A percentile compares a stretch with the other conserved stretches of the same genome.
phyloP scores from a whole-genome alignment of 2,329 filamentous ascomycete species.

The Exophiala phaeomuriformis region DNA sequence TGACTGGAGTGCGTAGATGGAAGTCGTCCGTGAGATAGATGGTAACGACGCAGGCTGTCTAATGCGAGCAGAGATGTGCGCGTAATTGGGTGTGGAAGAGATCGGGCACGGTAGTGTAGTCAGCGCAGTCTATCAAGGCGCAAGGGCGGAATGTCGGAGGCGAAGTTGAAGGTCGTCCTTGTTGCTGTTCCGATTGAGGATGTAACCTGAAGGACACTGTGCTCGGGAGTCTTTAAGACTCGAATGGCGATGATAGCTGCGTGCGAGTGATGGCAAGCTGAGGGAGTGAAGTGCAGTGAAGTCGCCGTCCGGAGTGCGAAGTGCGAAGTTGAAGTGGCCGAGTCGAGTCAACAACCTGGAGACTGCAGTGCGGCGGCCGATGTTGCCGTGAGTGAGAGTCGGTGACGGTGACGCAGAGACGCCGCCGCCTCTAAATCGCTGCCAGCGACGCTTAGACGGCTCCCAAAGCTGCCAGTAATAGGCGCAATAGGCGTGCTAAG shows the following conservation, averaged over 20 bases:
- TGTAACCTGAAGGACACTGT: neutral
- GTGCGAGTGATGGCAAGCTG: neutral
- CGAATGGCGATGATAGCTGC: neutral
- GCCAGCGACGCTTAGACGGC: neutral
- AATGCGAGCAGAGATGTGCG: neutral
- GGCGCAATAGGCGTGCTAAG: no score
- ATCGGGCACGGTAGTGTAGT: neutral
- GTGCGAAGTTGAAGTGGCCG: neutral
- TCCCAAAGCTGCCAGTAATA: neutral
- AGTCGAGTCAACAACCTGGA: neutral
- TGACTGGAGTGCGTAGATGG: neutral
- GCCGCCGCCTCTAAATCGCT: neutral
- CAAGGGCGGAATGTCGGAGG: neutral
- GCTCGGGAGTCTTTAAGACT: neutral
- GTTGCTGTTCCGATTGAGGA: constrained; percentile 1
- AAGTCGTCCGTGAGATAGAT: neutral
- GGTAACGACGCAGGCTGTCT: neutral
- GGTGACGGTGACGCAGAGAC: neutral
- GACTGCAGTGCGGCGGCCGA: neutral
- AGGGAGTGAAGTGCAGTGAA: neutral
- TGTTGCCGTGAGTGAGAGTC: neutral
- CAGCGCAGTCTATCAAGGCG: neutral
- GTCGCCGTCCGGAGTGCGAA: neutral
- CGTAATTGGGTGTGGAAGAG: neutral
- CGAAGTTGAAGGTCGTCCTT: neutral